Conservation (phyloP, 164 flowering plant species). For the Saururus chinensis region DNA sequence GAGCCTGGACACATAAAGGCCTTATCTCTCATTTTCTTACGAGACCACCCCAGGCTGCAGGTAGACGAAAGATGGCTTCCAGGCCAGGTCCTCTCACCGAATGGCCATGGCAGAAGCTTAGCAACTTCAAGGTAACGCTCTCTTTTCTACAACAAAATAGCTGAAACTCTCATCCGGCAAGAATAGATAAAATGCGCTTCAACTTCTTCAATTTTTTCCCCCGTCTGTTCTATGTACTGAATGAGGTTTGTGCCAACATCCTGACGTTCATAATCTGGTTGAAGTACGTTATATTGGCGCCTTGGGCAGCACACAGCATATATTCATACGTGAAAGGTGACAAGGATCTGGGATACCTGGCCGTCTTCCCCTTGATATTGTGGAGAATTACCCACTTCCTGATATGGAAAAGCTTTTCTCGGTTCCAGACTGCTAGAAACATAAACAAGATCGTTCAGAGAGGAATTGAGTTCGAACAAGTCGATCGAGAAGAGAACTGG, state of each 20-base stretch:
- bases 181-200: not conserved
- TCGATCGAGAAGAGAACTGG: constrained; percentile 37
- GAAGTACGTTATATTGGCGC: constrained; percentile 9
- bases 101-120: constrained; percentile 35
- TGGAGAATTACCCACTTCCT: constrained; percentile 11
- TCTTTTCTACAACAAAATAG: not conserved
- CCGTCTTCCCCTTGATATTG: constrained; percentile 5
- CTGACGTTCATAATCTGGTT: not conserved
- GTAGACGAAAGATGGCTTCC: constrained; percentile 18
- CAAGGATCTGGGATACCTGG: constrained; percentile 5
- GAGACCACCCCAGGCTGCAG: not conserved
- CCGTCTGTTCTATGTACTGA: not conserved
- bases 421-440: constrained; percentile 14
- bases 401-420: constrained; percentile 12
- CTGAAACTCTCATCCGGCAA: too few relatives aligned
- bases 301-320: constrained; percentile 3
- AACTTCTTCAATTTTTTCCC: not conserved
- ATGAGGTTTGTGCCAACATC: not conserved
- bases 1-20: too few relatives aligned
- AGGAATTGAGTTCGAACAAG: constrained; percentile 34
- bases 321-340: constrained; percentile 1
- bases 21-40: too few relatives aligned
- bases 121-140: constrained; percentile 20
- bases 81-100: constrained; percentile 28
- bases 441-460: constrained; percentile 18